Base-by-base conservation (phyloP, 2,329 filamentous ascomycete species). In the Penicillium hordei region DNA sequence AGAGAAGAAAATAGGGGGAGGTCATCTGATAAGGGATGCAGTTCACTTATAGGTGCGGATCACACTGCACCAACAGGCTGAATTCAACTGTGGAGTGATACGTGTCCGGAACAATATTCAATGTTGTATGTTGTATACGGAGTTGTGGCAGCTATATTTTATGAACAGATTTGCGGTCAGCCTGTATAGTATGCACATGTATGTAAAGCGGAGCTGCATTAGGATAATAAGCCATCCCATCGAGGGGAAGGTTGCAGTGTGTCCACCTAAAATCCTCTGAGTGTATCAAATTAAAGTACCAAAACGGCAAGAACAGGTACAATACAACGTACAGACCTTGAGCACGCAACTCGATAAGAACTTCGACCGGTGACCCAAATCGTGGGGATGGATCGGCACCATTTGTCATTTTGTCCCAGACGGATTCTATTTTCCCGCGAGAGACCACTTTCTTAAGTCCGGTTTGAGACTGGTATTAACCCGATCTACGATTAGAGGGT, bases 341-440 rank as follows among this genome's bases (percentile, higher is more conserved):
- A 58, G 39, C 49, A 57, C 48, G 52, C 55, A 57, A 57, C 42
- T 57, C 48, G 56, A 63, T 62, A 55, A 63, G 58, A 52, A 36
- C 21, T 42, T 52, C 57, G 62, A 50, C 62, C 69, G 68, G 68
- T 70, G 68, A 70, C 65, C 65, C 58, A 63, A 67, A 65, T 65
- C 68, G 66, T 71, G 69, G 69, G 62, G 70, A 63, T 67, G 53
- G 69, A 72, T 72, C 70, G 66, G 69, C 70, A 55, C 55, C 55
- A 69, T 72, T 73, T 72, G 69, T 72, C 70, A 72, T 69, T 61
- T 63, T 48, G 15, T 55, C 60, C 60, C 62, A 65, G 66, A 66
- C 71, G 71, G 70, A 72, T 72, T 72, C 63, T 70, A 68, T 73
- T 72, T 72, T 72, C 69, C 71, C 70, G 71, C 59, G 33, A 38